A percentile compares a stretch with the other conserved stretches of the same genome.
Conservation (phyloP, 164 flowering plant genomes). For the Macadamia integrifolia region DNA sequence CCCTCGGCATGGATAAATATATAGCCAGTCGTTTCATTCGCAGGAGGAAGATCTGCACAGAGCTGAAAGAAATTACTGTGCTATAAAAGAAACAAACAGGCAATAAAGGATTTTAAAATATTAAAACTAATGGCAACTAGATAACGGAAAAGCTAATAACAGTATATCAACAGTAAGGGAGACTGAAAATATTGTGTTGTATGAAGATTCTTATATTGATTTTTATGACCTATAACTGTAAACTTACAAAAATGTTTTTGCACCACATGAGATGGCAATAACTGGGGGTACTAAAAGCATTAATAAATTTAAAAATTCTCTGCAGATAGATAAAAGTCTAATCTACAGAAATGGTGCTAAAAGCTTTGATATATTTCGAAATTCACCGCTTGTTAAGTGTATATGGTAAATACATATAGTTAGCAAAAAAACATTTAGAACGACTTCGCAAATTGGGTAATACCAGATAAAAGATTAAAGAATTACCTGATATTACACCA, state of each 20-base stretch:
- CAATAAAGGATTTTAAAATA: not conserved
- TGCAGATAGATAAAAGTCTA: no score
- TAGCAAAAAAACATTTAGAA: no score
- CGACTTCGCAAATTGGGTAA: no score
- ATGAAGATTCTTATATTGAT: not conserved
- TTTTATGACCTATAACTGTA: not conserved
- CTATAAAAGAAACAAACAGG: not conserved
- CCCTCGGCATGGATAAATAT: constrained; percentile 98
- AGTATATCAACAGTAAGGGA: not conserved
- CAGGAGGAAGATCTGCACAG: constrained; percentile 75
- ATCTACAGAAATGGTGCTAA: no score
- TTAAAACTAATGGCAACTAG: not conserved
- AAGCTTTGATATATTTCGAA: no score
- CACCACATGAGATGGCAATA: not conserved
- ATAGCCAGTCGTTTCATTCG: constrained; percentile 91
- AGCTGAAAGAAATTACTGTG: constrained; percentile 5
- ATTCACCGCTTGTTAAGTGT: no score
- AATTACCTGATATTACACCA: constrained; percentile 57
- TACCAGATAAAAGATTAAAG: no score
- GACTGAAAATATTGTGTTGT: no score
- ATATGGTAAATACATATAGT: no score
- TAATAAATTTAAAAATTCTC: no score
- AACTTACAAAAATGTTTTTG: not conserved
- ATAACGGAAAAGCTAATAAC: no score
- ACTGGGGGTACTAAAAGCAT: no score